These are phyloP conservation scores for Schoenoplectus tabernaemontani DNA, from an alignment of 202 grass and related monocot genomes.

Conservation along the genomic window DNA sequence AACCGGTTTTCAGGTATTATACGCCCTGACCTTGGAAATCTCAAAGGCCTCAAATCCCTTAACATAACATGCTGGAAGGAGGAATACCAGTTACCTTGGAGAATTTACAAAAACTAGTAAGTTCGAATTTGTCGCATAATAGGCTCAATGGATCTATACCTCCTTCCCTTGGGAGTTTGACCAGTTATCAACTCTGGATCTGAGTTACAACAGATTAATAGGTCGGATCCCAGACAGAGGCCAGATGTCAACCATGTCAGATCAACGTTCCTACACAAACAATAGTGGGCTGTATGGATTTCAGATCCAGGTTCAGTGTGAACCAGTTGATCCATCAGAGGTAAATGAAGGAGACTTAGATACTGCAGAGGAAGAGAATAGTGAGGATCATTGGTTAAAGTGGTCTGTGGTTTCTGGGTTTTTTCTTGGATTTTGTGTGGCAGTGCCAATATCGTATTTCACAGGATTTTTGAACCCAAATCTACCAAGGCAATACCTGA, in stretches of 20 bases:
- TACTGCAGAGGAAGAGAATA: background rate
- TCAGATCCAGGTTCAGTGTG: slow-evolving; percentile 15
- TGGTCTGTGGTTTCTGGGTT: slow-evolving; percentile 15
- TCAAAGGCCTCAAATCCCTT: slow-evolving; percentile 27
- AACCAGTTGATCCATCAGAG: too few relatives aligned
- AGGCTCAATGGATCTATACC: slow-evolving; percentile 21
- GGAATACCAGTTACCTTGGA: slow-evolving; percentile 16
- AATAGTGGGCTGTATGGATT: slow-evolving; percentile 24
- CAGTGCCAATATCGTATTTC: slow-evolving; percentile 9
- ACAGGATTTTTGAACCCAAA: background rate
- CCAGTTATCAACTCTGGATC: slow-evolving; percentile 23
- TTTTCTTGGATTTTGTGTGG: slow-evolving; percentile 2
- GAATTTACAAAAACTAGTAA: background rate
- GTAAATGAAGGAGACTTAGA: background rate
- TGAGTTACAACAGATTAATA: slow-evolving; percentile 14
- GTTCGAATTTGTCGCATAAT: slow-evolving; percentile 27
- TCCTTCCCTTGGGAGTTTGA: slow-evolving; percentile 19
- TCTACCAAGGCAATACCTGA: slow-evolving; percentile 1
- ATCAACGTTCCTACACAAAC: slow-evolving; percentile 18
- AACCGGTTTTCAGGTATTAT: slow-evolving; percentile 16
- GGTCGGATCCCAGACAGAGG: background rate
- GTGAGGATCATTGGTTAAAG: background rate
- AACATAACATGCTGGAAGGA: slow-evolving; percentile 21
- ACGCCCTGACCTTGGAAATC: slow-evolving; percentile 5
- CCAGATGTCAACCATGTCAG: slow-evolving; percentile 19